Evolutionary conservation across 2,329 filamentous ascomycete genomes (phyloP), one percentile per base, ranked within the genome.

Genomic region (Polytolypa hystricis): DNA sequence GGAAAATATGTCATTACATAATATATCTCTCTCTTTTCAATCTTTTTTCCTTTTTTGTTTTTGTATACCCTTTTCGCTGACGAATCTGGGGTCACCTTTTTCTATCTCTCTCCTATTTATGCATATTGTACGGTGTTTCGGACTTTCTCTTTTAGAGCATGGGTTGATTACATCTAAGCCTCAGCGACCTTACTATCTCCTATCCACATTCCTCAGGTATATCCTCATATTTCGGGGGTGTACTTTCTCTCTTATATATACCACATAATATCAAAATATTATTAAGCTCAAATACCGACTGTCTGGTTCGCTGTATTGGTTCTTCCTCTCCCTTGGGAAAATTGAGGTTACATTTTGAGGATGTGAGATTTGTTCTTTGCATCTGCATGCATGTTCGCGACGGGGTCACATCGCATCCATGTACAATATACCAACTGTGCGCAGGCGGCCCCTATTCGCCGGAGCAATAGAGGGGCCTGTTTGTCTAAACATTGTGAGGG

Each of bases 21-120:
- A 26, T 26, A 4, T 10, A 26, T 26, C 12, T 26, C 23, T 12
- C 23, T 26, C 10, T 26, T 26, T 26, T 26, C 23, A 10, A 10
- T 26, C 5, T 26, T 26, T 26, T 31, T 18, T 31, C 10, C 16
- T 8, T 18, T 18, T 31, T 33, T 51, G 9, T 63, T 62, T 44
- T 57, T 10, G 10, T 26, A 5, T 26, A 10, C 10, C 12, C 10
- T 12, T 26, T 9, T 9, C 5, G 10, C 12, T 26, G 10, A 26
- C 23, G 12, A 9, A 1, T 1, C n/a, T n/a, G n/a, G n/a, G n/a
- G n/a, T n/a, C n/a, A 26, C 23, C 12, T 12, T 12, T 26, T 26
- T 26, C 23, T 26, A 10, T 26, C 23, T 12, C 12, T 26, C 12
- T 26, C 10, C 23, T 26, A 10, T 26, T 26, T 12, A 9, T 10